These are phyloP conservation scores for Globisporangium apiculatum DNA, from an alignment of 352 stramenopile genomes.

Conservation along the genomic window DNA sequence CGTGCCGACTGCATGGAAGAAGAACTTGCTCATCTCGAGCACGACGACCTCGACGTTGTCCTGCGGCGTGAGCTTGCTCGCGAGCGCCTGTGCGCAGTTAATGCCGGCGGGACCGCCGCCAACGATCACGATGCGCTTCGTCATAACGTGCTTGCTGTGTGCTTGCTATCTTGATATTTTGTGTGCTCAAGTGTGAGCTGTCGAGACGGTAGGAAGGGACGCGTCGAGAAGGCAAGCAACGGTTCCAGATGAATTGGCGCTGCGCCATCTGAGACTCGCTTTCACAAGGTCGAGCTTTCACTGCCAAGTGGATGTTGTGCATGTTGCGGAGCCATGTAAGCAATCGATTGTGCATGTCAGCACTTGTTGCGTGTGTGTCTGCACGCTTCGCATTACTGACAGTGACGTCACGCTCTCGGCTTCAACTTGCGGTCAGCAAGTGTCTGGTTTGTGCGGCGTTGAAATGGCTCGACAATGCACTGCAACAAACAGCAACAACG, in stretches of 20 bases:
- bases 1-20: slow-evolving; percentile 34
- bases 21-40: slow-evolving; percentile 51
- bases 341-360: neutral
- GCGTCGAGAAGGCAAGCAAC: neutral
- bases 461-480: neutral
- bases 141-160: slow-evolving; percentile 13
- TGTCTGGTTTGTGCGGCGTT: neutral
- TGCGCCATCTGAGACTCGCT: neutral
- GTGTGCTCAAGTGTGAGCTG: neutral
- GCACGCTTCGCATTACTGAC: no score
- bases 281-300: no score
- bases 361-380: neutral
- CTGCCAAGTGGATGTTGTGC: no score
- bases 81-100: slow-evolving; percentile 30
- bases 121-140: slow-evolving; percentile 41
- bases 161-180: neutral
- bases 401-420: neutral
- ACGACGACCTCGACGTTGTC: slow-evolving; percentile 38
- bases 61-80: slow-evolving; percentile 18
- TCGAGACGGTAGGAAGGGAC: no score
- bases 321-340: neutral
- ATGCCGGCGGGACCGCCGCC: slow-evolving; percentile 43
- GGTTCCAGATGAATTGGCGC: neutral
- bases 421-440: neutral
- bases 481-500: no score